Evolutionary conservation across 768 basidiomycete genomes (phyloP).

Genomic region (Polyporus arcularius): DNA sequence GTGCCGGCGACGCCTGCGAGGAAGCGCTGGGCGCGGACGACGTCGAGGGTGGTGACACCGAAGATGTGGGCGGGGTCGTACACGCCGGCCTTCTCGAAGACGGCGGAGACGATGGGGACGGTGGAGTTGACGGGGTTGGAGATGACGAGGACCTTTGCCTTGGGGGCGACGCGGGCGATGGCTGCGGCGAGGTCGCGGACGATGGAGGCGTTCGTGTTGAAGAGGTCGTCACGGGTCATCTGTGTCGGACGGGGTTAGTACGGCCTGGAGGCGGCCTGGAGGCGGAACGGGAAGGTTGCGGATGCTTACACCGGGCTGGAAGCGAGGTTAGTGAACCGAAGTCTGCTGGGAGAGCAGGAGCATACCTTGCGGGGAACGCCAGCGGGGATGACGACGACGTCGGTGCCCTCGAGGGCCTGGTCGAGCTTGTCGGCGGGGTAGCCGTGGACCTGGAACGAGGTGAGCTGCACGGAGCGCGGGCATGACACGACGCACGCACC

Average conservation of each 20-base stretch:
- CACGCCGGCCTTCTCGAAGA: slow-evolving; percentile 88
- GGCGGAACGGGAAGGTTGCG: slow-evolving; percentile 4
- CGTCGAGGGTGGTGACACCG: slow-evolving; percentile 97
- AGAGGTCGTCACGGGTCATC: slow-evolving; percentile 98
- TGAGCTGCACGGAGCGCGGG: not conserved
- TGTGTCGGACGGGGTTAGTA: slow-evolving; percentile 34
- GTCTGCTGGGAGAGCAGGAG: too few relatives aligned
- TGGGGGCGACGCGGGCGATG: slow-evolving; percentile 81
- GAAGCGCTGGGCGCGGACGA: slow-evolving; percentile 95
- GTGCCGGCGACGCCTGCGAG: slow-evolving; percentile 67
- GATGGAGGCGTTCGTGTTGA: slow-evolving; percentile 98
- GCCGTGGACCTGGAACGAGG: slow-evolving; percentile 62
- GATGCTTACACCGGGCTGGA: slow-evolving; percentile 78
- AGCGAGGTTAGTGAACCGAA: slow-evolving; percentile 19
- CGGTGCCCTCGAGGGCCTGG: slow-evolving; percentile 82
- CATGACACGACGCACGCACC: slow-evolving; percentile 43
- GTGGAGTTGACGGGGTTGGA: slow-evolving; percentile 99
- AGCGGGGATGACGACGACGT: slow-evolving; percentile 97
- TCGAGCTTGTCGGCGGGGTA: slow-evolving; percentile 87
- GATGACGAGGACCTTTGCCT: slow-evolving; percentile 94
- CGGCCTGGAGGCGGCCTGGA: slow-evolving; percentile 12
- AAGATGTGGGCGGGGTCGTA: slow-evolving; percentile 89
- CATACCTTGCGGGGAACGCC: slow-evolving; percentile 88
- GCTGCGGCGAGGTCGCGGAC: slow-evolving; percentile 94
- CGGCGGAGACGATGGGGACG: slow-evolving; percentile 93